Evolutionary conservation across 164 flowering plant genomes (phyloP), one percentile per base, ranked within the genome.

Genomic region (Buxus sempervirens): DNA sequence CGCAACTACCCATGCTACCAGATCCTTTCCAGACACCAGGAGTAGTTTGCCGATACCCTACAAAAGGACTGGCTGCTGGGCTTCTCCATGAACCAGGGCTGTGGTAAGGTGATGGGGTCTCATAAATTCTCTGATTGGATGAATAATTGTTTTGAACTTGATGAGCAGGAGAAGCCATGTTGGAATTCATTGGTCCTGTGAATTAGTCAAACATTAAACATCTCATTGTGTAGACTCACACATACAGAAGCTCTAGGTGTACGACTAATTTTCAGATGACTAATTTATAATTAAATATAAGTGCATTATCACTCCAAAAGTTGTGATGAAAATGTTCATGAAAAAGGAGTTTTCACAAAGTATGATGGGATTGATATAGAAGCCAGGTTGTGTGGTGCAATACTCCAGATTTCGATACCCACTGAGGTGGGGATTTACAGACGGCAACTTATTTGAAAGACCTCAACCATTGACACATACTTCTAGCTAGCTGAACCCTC

Each of bases 141-240:
- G 71, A 57, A 74, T 67, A 69, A 61, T 9, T 70, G 61, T 26
- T 45, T 14, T 72, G 83, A 65, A 63, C 69, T 23, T 73, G 86
- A 54, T 62, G 66, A 64, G 59, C n/a, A 28, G 73, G 70, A 71
- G 76, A 49, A 64, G 58, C 42, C 72, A 73, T 62, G 65, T 65
- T 69, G 59, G 72, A 64, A 68, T 72, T 76, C 75, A 73, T 69
- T 21, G 80, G 70, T 57, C 79, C 84, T 86, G 69, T 23, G 66
- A 69, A 62, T 63, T 62, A 45, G 58, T 62, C 38, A n/a, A 58
- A 69, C 10, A 58, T 55, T 21, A 36, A 65, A 28, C 8, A 22
- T 2, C 5, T 67, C 36, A 66, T 32, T 9, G 16, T 32, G 6
- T 38, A 20, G 26, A 21, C n/a, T 25, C 21, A 27, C 4, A 20